These are phyloP conservation scores for Vigna mungo DNA, from an alignment of 306 rosid genomes.

Conservation along the genomic window DNA sequence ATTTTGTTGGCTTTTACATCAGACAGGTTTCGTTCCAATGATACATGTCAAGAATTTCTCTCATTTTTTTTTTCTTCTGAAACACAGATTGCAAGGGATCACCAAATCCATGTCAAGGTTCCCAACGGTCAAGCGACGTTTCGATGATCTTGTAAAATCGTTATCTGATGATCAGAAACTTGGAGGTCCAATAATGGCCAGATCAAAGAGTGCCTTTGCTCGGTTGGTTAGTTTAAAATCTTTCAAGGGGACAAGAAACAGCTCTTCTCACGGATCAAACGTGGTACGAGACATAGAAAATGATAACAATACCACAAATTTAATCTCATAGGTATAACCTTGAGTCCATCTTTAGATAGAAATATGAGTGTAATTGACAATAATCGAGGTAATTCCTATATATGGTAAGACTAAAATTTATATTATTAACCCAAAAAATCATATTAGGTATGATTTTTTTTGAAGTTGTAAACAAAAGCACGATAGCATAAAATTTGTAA, in stretches of 20 bases:
- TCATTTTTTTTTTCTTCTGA: constrained; percentile 30
- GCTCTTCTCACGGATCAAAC: constrained; percentile 59
- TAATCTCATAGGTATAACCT: constrained; percentile 6
- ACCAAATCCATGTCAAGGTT: constrained; percentile 89
- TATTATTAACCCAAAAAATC: not conserved
- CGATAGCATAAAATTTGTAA: too few species aligned
- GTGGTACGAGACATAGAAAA: constrained; percentile 58
- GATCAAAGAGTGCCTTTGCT: constrained; percentile 89
- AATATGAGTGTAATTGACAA: not conserved
- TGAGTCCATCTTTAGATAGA: not conserved
- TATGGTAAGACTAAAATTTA: too few species aligned
- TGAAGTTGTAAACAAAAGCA: not conserved
- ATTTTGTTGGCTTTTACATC: too few species aligned
- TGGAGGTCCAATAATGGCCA: constrained; percentile 49
- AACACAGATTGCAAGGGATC: constrained; percentile 82
- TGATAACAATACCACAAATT: constrained; percentile 16
- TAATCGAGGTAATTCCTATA: not conserved
- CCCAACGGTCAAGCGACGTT: constrained; percentile 83
- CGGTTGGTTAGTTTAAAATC: constrained; percentile 67
- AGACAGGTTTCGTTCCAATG: too few species aligned
- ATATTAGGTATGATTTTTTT: not conserved
- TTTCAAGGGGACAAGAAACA: constrained; percentile 56
- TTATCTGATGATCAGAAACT: constrained; percentile 64
- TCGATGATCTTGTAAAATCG: constrained; percentile 61
- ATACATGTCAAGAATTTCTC: too few species aligned